Conservation (phyloP, 2,329 filamentous ascomycete species). For the Apiospora hydei region DNA sequence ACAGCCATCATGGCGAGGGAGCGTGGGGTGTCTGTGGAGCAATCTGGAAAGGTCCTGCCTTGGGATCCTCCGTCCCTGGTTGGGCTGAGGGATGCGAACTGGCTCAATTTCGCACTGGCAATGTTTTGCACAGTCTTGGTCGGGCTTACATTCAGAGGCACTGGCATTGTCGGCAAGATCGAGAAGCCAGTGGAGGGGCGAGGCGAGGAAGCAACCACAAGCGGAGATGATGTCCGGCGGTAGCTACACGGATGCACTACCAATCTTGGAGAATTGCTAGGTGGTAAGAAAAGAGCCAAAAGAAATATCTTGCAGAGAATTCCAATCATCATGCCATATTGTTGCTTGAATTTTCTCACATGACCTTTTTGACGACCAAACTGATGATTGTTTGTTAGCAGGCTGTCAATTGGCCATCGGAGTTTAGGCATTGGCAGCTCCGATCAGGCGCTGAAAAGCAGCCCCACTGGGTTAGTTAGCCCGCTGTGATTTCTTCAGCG, state of each 20-base stretch:
- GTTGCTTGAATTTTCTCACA: too few relatives aligned
- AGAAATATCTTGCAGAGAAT: slow-evolving; percentile 47
- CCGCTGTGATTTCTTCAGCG: background rate
- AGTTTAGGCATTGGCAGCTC: background rate
- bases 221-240: slow-evolving; percentile 45
- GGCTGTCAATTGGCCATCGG: background rate
- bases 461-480: background rate
- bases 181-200: slow-evolving; percentile 26
- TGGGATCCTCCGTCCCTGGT: slow-evolving; percentile 56
- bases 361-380: too few relatives aligned
- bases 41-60: slow-evolving; percentile 49
- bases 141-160: slow-evolving; percentile 55
- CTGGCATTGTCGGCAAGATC: slow-evolving; percentile 59
- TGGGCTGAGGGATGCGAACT: slow-evolving; percentile 58
- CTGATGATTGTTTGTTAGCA: background rate
- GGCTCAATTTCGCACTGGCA: slow-evolving; percentile 60
- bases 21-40: slow-evolving; percentile 51
- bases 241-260: slow-evolving; percentile 70
- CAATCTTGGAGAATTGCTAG: slow-evolving; percentile 53
- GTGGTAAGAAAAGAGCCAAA: background rate
- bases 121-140: slow-evolving; percentile 53
- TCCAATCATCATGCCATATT: background rate
- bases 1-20: slow-evolving; percentile 64
- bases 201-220: slow-evolving; percentile 32
- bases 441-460: background rate